These are phyloP conservation scores for Citrus medica DNA, from an alignment of 345 rosid species.

Conservation along the genomic window DNA sequence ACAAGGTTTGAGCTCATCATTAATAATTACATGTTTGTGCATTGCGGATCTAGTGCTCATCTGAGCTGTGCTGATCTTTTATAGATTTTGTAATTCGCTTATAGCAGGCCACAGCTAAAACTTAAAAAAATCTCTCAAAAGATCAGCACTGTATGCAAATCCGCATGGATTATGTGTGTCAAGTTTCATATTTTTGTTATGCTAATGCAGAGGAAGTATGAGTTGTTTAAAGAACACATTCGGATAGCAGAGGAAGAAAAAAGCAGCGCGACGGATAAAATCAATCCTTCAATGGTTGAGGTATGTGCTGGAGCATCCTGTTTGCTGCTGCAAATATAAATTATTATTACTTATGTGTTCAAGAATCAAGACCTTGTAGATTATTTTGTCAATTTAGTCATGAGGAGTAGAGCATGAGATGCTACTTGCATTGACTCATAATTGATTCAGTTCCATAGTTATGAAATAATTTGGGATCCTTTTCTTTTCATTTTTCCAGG, in stretches of 20 bases:
- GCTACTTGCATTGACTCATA: neutral
- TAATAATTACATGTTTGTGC: neutral
- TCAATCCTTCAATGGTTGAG: conserved; percentile 26
- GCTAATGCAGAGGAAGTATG: conserved; percentile 26
- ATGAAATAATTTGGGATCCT: neutral
- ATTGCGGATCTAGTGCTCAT: too few species aligned
- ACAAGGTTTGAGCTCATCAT: conserved; percentile 19
- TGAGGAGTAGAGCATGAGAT: neutral
- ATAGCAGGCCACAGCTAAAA: too few species aligned
- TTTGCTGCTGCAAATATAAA: neutral
- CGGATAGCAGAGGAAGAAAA: conserved; percentile 16
- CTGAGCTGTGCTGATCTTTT: too few species aligned
- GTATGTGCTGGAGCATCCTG: conserved; percentile 16
- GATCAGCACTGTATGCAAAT: too few species aligned
- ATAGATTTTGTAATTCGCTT: too few species aligned
- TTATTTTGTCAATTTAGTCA: neutral
- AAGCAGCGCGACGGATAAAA: neutral
- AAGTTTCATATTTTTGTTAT: neutral
- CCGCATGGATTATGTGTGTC: neutral
- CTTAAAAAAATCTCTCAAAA: too few species aligned
- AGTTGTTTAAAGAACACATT: conserved; percentile 24
- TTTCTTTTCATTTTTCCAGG: neutral
- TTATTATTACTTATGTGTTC: neutral
- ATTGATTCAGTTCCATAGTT: neutral
- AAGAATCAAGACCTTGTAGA: neutral